phyloP scores from a whole-genome alignment of 441 rosid genomes.

The Aleurites moluccanus region DNA sequence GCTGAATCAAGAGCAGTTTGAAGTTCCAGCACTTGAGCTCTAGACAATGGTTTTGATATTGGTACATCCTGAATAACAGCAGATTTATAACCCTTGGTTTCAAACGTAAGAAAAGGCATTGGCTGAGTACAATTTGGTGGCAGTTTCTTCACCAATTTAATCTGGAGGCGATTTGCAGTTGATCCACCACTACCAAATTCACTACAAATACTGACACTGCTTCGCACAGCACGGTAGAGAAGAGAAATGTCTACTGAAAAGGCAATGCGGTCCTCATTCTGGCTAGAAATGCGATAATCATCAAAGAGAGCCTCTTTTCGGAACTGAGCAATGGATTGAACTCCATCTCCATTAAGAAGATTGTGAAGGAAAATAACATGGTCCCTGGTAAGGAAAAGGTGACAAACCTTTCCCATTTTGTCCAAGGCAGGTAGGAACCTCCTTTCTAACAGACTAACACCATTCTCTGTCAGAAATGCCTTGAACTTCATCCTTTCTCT shows the following conservation, averaged over 20 bases:
- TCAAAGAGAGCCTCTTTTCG: constrained; percentile 70
- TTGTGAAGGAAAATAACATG: constrained; percentile 77
- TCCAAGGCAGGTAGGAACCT: constrained; percentile 89
- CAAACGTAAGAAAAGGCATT: constrained; percentile 89
- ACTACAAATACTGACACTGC: constrained; percentile 83
- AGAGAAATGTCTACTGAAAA: constrained; percentile 76
- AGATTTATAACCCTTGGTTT: constrained; percentile 88
- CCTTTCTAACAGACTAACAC: constrained; percentile 63
- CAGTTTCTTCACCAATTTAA: constrained; percentile 86
- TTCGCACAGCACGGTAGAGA: constrained; percentile 80
- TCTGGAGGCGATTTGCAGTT: constrained; percentile 56
- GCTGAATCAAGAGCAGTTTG: constrained; percentile 82
- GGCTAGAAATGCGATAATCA: constrained; percentile 85
- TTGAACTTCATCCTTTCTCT: constrained; percentile 72
- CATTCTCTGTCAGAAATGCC: constrained; percentile 80
- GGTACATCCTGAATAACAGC: constrained; percentile 96
- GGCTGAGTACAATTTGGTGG: constrained; percentile 82
- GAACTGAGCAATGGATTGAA: constrained; percentile 89
- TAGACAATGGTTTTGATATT: constrained; percentile 80
- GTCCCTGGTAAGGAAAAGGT: constrained; percentile 71
- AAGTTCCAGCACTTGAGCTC: constrained; percentile 79
- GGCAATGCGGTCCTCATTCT: constrained; percentile 85
- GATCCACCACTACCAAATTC: constrained; percentile 50
- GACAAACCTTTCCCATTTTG: constrained; percentile 76
- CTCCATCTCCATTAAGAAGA: constrained; percentile 76